Evolutionary conservation across 768 basidiomycete species (phyloP), one percentile per base, ranked within the genome.

Genomic region (Nidularia sp.): DNA sequence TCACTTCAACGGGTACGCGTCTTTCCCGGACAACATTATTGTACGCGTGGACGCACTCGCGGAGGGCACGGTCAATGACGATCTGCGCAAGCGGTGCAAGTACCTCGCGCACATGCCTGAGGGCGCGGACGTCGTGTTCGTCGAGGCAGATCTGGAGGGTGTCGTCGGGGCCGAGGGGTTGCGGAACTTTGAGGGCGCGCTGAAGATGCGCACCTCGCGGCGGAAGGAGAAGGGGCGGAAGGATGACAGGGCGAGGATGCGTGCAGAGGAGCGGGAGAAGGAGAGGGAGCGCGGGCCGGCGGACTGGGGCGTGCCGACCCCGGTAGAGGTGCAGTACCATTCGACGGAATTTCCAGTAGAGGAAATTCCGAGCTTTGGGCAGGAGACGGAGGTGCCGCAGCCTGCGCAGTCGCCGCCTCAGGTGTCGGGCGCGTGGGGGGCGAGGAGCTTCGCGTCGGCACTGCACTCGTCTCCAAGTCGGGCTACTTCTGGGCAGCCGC

Each of bases 21-120:
- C 85, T 1, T 93, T 98, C 70, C 96, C 96, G 0, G 84, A 91
- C 61, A 76, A 76, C 12, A 88, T 99, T 57, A 77, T 79, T 4
- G 78, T 97, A 33, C 79, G 82, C n/a, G 86, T 97, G 31, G 90
- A 93, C 59, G 84, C 84, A 10, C 75, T 80, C 22, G 76, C 81
- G 2, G 86, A 90, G 64, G 82, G 89, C 43, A 82, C 88, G 0
- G 87, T 99, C 57, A 91, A 96, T 66, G 94, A 95, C 54, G 94
- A 97, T 54, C 75, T 99, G 29, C 85, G 95, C 46, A 90, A 93
- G 68, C 86, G 95, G 33, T 98, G 93, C 76, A 96, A 95, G 65
- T 98, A 98, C 67, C 86, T 99, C 55, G 84, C 84, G 3, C 95
- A 98, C 67, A 77, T 98, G 59, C 91, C 95, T 1, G 86, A 92